Evolutionary conservation across 495 filamentous ascomycete genomes (phyloP), one percentile per base, ranked within the genome.

Genomic region (Penicillium coprophilum): DNA sequence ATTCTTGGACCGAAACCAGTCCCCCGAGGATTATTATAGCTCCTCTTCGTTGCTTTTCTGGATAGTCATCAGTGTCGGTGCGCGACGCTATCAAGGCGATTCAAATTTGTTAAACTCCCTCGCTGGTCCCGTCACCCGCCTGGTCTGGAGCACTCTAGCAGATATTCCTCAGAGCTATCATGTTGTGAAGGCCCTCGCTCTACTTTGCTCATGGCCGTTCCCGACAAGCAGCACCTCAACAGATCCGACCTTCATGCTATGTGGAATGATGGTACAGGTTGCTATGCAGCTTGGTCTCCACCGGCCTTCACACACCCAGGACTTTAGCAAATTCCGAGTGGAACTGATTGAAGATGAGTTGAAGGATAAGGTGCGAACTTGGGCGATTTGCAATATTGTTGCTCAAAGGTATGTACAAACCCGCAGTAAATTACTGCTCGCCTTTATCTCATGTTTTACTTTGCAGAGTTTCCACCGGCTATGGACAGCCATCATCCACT

Each of bases 381-480:
- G 92, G 92, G 91, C 91, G 15, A 86, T 90, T 11, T 93, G 90
- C 66, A 96, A 96, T 66, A 90, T 94, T 64, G 91, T 96, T 44
- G 86, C 91, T n/a, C 91, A 96, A 70, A 78, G 80, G 83, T 85
- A 77, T 51, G 74, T 55, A 46, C 34, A n/a, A 15, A 13, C 10
- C 3, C 4, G 15, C 11, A 11, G 32, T 28, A 41, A 4, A 20
- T 19, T 11, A n/a, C n/a, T 38, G 6, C 9, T 19, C 36, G 32
- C 17, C 7, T 19, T 46, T 38, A 31, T 50, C 55, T 53, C 28
- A 60, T 21, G 3, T 28, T 40, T 48, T 36, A 4, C 46, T 27
- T 17, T 46, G 24, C 50, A 89, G 87, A 50, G 86, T 95, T 54
- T 88, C 90, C 9, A 96, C 92, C 8, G 92, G 91, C 15, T 91